Percentiles rank a stretch among this genome's conserved stretches.
phyloP scores from a whole-genome alignment of 148 eudicot species.

The Limonium bicolor region DNA sequence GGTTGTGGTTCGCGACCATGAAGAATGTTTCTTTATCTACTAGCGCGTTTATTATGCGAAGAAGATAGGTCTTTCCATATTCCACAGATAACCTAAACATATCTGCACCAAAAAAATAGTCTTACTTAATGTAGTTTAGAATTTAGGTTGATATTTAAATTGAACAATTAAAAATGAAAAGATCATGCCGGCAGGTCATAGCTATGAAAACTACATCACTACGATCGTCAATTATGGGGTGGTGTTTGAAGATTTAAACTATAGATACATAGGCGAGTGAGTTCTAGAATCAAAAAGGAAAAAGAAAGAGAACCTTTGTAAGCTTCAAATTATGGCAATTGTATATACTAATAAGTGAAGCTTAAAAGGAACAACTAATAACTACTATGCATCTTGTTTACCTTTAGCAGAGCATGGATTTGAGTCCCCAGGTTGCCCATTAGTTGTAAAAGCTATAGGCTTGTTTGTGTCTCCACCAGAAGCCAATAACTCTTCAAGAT shows the following conservation, averaged over 20 bases:
- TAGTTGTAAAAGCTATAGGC: conserved; percentile 8
- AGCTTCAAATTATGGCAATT: too few species aligned
- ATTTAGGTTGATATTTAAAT: background rate
- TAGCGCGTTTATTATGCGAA: conserved; percentile 11
- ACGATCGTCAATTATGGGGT: too few species aligned
- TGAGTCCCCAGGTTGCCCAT: too few species aligned
- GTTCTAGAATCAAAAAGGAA: too few species aligned
- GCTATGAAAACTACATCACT: too few species aligned
- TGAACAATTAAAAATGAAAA: background rate
- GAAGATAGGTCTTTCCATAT: conserved; percentile 14
- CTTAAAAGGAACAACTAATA: too few species aligned
- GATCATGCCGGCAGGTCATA: conserved; percentile 12
- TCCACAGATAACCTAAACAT: conserved; percentile 4
- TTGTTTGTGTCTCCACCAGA: conserved; percentile 5
- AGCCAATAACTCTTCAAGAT: background rate
- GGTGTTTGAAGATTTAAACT: too few species aligned
- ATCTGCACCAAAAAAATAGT: background rate
- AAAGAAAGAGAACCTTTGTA: too few species aligned
- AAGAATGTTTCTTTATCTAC: conserved; percentile 14
- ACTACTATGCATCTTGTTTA: too few species aligned
- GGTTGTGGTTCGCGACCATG: conserved; percentile 6
- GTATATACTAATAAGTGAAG: too few species aligned
- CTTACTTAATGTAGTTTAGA: background rate
- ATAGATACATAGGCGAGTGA: too few species aligned
- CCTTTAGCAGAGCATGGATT: too few species aligned